Conservation (phyloP, 345 rosid species). For the Eucalyptus cladocalyx region DNA sequence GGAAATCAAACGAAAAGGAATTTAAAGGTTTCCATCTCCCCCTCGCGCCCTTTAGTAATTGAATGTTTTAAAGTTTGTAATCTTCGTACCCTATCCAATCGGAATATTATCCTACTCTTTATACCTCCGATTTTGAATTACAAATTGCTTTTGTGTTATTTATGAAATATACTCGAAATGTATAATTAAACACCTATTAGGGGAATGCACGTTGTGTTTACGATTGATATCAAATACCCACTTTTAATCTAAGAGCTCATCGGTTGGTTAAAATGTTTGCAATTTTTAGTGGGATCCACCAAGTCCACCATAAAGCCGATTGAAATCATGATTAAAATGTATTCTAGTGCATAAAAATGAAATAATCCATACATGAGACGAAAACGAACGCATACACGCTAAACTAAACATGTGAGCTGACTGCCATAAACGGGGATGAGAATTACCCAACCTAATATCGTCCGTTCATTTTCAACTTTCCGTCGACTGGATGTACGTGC, state of each 20-base stretch:
- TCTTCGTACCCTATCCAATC: neutral
- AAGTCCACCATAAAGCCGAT: neutral
- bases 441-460: too few relatives aligned
- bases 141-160: neutral
- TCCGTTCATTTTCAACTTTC: too few relatives aligned
- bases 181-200: fast-evolving
- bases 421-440: too few relatives aligned
- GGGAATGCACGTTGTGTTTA: neutral
- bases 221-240: neutral
- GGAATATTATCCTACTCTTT: neutral
- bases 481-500: too few relatives aligned
- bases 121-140: fast-evolving
- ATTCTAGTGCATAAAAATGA: neutral
- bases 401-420: too few relatives aligned
- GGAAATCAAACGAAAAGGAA: neutral
- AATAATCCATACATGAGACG: too few relatives aligned
- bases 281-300: neutral
- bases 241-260: neutral
- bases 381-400: too few relatives aligned
- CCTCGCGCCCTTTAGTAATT: neutral
- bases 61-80: neutral
- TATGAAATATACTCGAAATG: neutral
- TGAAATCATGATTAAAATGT: neutral
- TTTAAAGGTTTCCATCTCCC: neutral
- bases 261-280: neutral